Conservation (phyloP, 805 yeast species). For the Kodamaea leandrae region DNA sequence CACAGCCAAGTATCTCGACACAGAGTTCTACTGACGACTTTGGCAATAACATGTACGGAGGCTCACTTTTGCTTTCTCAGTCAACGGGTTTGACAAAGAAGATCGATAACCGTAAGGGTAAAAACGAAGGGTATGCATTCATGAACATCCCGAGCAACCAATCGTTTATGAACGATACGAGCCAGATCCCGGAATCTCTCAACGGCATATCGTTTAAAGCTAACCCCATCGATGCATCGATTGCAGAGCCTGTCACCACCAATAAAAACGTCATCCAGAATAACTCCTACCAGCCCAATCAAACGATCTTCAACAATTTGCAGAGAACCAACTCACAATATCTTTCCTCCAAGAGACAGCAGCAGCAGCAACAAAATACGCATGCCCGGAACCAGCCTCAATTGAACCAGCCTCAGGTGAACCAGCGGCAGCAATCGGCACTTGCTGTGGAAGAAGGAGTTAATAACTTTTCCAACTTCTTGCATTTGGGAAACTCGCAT, state of each 20-base stretch:
- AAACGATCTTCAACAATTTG: slow-evolving; percentile 40
- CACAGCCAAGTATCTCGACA: slow-evolving; percentile 2
- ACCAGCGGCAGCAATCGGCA: slow-evolving; percentile 3
- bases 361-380: slow-evolving; percentile 6
- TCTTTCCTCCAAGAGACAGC: slow-evolving; percentile 22
- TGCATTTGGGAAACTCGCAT: slow-evolving; percentile 15
- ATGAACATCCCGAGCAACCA: slow-evolving; percentile 10
- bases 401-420: no score
- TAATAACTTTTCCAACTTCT: slow-evolving; percentile 32
- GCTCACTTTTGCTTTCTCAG: slow-evolving; percentile 41
- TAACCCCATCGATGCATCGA: slow-evolving; percentile 22
- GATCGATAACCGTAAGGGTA: slow-evolving; percentile 18
- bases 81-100: slow-evolving; percentile 42
- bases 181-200: slow-evolving; percentile 6
- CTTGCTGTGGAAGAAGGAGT: slow-evolving; percentile 16
- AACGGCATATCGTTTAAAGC: slow-evolving; percentile 35
- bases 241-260: slow-evolving; percentile 33
- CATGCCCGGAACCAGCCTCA: not conserved
- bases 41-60: slow-evolving; percentile 37
- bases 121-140: slow-evolving; percentile 1
- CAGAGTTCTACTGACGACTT: slow-evolving; percentile 29
- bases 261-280: slow-evolving; percentile 31
- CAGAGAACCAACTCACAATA: slow-evolving; percentile 40
- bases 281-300: slow-evolving; percentile 43
- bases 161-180: slow-evolving; percentile 5